Percentiles rank a stretch among this genome's conserved stretches.
phyloP scores from a whole-genome alignment of 2,329 filamentous ascomycete species.

The Monilinia vaccinii-corymbosi region DNA sequence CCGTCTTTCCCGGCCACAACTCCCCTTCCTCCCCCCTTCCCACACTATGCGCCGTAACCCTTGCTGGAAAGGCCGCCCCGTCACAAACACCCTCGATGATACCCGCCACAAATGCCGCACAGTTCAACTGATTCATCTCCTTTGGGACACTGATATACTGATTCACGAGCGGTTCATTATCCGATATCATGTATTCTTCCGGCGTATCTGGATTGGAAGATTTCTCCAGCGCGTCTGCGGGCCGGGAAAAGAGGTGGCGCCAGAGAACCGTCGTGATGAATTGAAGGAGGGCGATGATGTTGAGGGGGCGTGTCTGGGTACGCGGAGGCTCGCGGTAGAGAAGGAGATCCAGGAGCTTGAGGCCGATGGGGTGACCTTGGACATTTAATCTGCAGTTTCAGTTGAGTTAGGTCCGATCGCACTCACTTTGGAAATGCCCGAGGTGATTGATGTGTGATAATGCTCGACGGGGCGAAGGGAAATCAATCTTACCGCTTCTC shows the following conservation, averaged over 20 bases:
- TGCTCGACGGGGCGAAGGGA: neutral
- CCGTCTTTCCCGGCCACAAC: conserved; percentile 94
- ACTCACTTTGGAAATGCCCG: too few relatives aligned
- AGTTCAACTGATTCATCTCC: conserved; percentile 95
- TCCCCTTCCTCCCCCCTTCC: conserved; percentile 51
- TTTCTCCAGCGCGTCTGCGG: conserved; percentile 89
- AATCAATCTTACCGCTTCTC: conserved; percentile 75
- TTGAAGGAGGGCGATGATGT: conserved; percentile 84
- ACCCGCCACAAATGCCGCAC: conserved; percentile 89
- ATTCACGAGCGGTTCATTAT: conserved; percentile 96
- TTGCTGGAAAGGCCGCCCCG: conserved; percentile 79
- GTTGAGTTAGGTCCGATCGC: neutral
- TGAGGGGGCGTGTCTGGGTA: conserved; percentile 67
- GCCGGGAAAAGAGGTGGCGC: conserved; percentile 82
- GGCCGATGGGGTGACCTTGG: conserved; percentile 87
- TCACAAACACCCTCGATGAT: conserved; percentile 95
- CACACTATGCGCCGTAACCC: conserved; percentile 81
- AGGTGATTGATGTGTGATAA: neutral
- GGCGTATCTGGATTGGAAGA: conserved; percentile 70
- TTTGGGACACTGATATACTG: conserved; percentile 86
- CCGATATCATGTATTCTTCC: conserved; percentile 98
- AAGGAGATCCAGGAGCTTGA: conserved; percentile 90
- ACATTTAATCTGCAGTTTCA: conserved; percentile 60
- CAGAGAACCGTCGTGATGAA: conserved; percentile 91
- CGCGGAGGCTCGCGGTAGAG: conserved; percentile 71